Conservation (phyloP, 257 asterid species). For the Solanum phureja region DNA sequence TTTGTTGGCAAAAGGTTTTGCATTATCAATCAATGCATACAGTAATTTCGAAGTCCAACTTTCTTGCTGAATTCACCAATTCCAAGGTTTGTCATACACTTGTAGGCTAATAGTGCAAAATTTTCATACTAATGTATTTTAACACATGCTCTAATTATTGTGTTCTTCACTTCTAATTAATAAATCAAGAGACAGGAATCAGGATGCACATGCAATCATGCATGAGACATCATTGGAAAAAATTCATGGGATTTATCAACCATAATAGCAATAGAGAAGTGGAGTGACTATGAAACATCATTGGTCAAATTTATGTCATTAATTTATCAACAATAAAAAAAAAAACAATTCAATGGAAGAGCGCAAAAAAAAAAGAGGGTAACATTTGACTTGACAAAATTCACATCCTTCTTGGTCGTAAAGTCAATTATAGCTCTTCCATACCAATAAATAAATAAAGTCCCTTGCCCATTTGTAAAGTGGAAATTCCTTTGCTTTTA, state of each 20-base stretch:
- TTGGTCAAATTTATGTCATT: not conserved
- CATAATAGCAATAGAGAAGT: not conserved
- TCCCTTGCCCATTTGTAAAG: constrained; percentile 46
- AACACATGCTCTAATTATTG: not conserved
- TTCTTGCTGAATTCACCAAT: not conserved
- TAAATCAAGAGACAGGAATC: not conserved
- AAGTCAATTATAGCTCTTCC: not conserved
- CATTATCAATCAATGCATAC: not conserved
- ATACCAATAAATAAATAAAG: constrained; percentile 10
- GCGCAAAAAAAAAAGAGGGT: not conserved
- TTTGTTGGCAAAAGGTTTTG: not conserved
- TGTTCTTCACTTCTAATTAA: not conserved
- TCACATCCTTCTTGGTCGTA: not conserved
- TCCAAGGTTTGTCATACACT: not conserved
- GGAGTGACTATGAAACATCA: not conserved
- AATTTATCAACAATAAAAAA: not conserved
- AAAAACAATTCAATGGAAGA: not conserved
- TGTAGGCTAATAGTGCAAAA: not conserved
- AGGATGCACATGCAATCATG: constrained; percentile 9
- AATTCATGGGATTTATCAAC: not conserved
- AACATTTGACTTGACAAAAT: not conserved
- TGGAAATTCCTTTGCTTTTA: constrained; percentile 17
- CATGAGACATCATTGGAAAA: not conserved
- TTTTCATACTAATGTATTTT: not conserved
- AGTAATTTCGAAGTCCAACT: not conserved